Evolutionary conservation across 2,329 filamentous ascomycete species (phyloP).

Genomic region (Tolypocladium ovalisporum): DNA sequence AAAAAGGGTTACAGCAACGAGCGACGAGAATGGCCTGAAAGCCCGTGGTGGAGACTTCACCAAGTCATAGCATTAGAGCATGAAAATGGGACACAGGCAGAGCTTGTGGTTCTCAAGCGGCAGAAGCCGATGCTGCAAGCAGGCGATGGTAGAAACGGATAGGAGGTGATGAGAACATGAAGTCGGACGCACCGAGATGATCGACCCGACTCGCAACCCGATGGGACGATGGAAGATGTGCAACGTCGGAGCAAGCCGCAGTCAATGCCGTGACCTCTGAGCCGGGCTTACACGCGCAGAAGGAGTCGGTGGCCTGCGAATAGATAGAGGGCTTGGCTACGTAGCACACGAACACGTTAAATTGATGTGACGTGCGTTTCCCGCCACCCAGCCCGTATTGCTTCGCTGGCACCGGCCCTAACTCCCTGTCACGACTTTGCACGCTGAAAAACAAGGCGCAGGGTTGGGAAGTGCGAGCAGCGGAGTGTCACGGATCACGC

Average conservation of each 20-base stretch:
- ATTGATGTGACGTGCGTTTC: background rate
- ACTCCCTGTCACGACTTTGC: background rate
- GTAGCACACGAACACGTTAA: background rate
- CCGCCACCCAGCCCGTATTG: background rate
- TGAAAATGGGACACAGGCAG: background rate
- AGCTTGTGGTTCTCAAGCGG: background rate
- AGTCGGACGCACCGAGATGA: background rate
- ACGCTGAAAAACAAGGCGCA: background rate
- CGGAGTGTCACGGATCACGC: background rate
- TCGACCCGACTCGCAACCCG: background rate
- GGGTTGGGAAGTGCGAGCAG: background rate
- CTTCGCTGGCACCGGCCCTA: background rate
- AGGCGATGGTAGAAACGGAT: background rate
- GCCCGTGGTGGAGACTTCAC: background rate
- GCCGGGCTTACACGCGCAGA: background rate
- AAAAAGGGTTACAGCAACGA: background rate
- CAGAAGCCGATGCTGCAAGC: background rate
- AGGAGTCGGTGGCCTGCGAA: background rate
- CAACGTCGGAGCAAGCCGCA: background rate
- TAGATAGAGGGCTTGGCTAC: background rate
- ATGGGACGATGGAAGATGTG: background rate
- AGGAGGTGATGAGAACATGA: background rate
- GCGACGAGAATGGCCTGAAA: background rate
- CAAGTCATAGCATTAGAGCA: background rate
- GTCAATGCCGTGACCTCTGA: background rate